Evolutionary conservation across 805 yeast genomes (phyloP), one percentile per base, ranked within the genome.

Genomic region (Barnettozyma siamensis): DNA sequence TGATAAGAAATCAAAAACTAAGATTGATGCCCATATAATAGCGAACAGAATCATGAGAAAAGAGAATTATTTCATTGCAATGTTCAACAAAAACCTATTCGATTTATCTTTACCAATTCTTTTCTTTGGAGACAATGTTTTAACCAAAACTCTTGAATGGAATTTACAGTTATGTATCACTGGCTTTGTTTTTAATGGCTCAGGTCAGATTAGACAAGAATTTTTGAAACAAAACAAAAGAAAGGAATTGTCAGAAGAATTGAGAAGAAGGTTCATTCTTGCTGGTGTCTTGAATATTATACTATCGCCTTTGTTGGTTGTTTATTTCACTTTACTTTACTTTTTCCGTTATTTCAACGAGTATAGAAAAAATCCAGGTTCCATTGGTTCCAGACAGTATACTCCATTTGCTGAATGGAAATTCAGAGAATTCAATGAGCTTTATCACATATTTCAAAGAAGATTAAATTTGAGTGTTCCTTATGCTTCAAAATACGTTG

Each of bases 331-430:
- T 16, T 65, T 91, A 37, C 72, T 88, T 42, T 87, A 88, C 60
- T 91, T 93, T 55, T 82, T 93, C 69, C 74, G 88, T 33, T 88
- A 93, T 59, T 93, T 93, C 63, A 89, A 89, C 59, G 98, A 91
- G 61, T 88, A 85, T 59, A 85, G 86, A 57, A 77, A 85, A 33
- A 84, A 91, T 41, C 99, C 99, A 0, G 78, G 88, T 2, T 69
- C 88, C 10, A 70, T 93, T 41, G 83, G 88, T 6, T 72, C 88
- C 2, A 69, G 99, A 35, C 95, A 88, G 52, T 93, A 88, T 57
- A 87, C 98, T 0, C 96, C 97, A 0, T 77, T 76, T 62, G 97
- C 98, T 0, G 89, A 85, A 54, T 93, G 98, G 98, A 87, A 83
- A 58, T 74, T 93, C 54, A 69, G 99, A 42, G 99, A 93, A 55